Evolutionary conservation across 345 rosid species (phyloP), one percentile per base, ranked within the genome.

Genomic region (Eutrema heterophyllum): DNA sequence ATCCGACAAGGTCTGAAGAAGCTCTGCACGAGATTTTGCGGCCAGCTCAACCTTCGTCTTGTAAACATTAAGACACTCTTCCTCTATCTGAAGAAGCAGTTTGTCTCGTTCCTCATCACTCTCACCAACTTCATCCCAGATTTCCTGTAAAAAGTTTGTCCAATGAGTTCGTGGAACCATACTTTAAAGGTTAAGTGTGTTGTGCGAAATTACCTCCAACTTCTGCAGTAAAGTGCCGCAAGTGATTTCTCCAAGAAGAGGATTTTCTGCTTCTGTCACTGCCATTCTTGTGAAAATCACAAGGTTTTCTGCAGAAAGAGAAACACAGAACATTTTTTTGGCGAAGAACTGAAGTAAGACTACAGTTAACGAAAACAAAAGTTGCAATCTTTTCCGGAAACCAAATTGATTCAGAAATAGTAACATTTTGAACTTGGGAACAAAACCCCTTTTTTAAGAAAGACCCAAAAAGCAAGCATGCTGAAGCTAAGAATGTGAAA

Each of bases 111-210:
- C 93, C 64, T 92, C 99, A 15, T 95, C 99, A 54, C 78, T 84
- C 83, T 92, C 97, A 67, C 98, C 99, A 70, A 95, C 99, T 77
- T 95, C 99, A 84, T 95, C 98, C 97, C 99, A 95, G 48, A 95
- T 90, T 87, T 88, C 96, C 97, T 95, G 59, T 50, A 66, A 50
- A 18, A 73, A 16, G 11, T 58, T 38, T 71, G 5, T 12, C 39
- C 58, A 52, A 44, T 62, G 29, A 69, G 66, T 12, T 63, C 36
- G 1, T 2, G n/a, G 39, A 40, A 64, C 16, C 58, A 32, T 56
- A 38, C 13, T 51, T 16, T 0, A n/a, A 30, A n/a, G 3, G 27
- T 39, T 48, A 59, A 41, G 40, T 3, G 29, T 14, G 32, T 57
- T 35, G 5, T 29, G 44, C 4, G 21, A 36, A 49, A 11, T 50